These are phyloP conservation scores for Alternaria longipes DNA, from an alignment of 2,329 filamentous ascomycete genomes.

Conservation along the genomic window DNA sequence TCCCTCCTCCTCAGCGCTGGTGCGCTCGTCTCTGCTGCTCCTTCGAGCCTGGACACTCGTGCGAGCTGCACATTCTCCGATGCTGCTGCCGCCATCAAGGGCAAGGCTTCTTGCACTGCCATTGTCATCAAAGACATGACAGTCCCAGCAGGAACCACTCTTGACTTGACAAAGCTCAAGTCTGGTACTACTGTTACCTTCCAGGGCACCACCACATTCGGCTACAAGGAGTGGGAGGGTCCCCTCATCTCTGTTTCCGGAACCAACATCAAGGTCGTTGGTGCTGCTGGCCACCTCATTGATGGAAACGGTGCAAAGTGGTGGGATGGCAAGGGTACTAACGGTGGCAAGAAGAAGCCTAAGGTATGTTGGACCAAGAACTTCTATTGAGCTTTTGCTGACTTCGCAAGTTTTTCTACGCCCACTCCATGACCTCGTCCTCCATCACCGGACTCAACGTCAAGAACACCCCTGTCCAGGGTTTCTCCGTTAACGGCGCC, in stretches of 20 bases:
- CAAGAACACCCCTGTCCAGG: conserved; percentile 65
- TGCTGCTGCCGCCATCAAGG: conserved; percentile 58
- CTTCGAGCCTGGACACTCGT: conserved; percentile 39
- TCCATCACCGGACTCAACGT: conserved; percentile 61
- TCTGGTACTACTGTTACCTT: conserved; percentile 67
- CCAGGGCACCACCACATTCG: conserved; percentile 72
- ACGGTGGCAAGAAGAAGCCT: conserved; percentile 57
- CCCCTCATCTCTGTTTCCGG: conserved; percentile 71
- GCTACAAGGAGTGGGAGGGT: conserved; percentile 71
- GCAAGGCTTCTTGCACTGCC: conserved; percentile 62
- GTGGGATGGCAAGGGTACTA: conserved; percentile 60
- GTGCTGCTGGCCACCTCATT: conserved; percentile 63
- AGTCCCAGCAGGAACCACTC: conserved; percentile 67
- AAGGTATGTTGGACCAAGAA: conserved; percentile 28
- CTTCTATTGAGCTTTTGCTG: not conserved
- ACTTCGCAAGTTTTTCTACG: conserved; percentile 67
- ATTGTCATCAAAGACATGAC: conserved; percentile 64
- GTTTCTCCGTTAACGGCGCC: conserved; percentile 59
- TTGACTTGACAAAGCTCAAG: conserved; percentile 65
- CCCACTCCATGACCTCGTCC: conserved; percentile 62
- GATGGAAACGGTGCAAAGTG: conserved; percentile 65
- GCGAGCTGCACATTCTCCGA: conserved; percentile 66
- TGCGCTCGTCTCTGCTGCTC: conserved; percentile 42
- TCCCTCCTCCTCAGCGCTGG: conserved; percentile 39
- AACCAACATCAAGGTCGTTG: conserved; percentile 66